Percentiles rank a stretch among this genome's conserved stretches.
phyloP scores from a whole-genome alignment of 2,329 filamentous ascomycete species.

The Ophiosphaerella herpotricha region DNA sequence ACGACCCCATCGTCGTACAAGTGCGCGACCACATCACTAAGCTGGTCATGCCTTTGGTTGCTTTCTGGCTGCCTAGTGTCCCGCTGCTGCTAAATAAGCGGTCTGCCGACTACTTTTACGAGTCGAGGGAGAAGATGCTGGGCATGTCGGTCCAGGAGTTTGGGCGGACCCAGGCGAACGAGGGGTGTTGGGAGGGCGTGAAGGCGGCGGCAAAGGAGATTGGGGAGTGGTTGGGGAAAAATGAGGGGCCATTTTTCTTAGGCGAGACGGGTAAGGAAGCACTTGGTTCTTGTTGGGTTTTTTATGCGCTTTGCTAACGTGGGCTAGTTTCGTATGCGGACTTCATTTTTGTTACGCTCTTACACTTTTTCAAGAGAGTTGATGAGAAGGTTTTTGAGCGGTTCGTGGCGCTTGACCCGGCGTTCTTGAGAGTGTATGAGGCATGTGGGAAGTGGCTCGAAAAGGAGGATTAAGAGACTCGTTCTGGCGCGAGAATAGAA shows the following conservation, averaged over 20 bases:
- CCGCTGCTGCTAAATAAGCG: slow-evolving; percentile 58
- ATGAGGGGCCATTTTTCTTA: slow-evolving; percentile 64
- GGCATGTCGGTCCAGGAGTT: slow-evolving; percentile 61
- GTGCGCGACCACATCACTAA: slow-evolving; percentile 50
- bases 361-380: slow-evolving; percentile 51
- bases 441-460: slow-evolving; percentile 48
- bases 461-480: slow-evolving; percentile 37
- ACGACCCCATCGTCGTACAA: slow-evolving; percentile 56
- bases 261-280: slow-evolving; percentile 53
- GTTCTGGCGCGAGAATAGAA: no score
- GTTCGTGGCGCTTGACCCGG: slow-evolving; percentile 46
- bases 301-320: neutral
- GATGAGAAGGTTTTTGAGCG: slow-evolving; percentile 48
- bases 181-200: slow-evolving; percentile 56
- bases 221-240: slow-evolving; percentile 58
- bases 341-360: slow-evolving; percentile 58
- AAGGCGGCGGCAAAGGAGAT: slow-evolving; percentile 44
- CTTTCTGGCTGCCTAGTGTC: slow-evolving; percentile 51
- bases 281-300: slow-evolving; percentile 26
- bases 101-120: slow-evolving; percentile 61
- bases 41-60: slow-evolving; percentile 20
- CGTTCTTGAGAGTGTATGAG: slow-evolving; percentile 43
- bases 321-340: slow-evolving; percentile 46
- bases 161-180: slow-evolving; percentile 54
- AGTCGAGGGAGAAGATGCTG: slow-evolving; percentile 54